These are phyloP conservation scores for Tephrocybe rancida DNA, from an alignment of 768 basidiomycete genomes.

Conservation along the genomic window DNA sequence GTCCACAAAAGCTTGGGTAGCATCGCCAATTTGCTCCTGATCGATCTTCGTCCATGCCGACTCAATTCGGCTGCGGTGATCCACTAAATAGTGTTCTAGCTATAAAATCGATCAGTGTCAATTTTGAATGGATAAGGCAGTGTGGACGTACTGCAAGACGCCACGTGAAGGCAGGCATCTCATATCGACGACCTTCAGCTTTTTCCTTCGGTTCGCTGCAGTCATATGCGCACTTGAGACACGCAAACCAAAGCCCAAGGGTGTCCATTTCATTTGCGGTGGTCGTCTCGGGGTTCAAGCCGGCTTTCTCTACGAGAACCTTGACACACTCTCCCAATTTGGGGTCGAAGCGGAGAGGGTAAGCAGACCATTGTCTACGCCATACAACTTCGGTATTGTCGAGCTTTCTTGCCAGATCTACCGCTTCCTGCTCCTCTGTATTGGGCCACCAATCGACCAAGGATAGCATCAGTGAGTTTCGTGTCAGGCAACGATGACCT, in stretches of 20 bases:
- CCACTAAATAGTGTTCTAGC: slow-evolving; percentile 8
- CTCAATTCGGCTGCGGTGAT: neutral
- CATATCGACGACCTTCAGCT: neutral
- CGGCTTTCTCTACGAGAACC: slow-evolving; percentile 37
- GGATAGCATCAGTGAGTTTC: slow-evolving; percentile 4
- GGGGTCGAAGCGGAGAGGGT: slow-evolving; percentile 31
- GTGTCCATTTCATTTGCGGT: slow-evolving; percentile 24
- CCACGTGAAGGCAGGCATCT: slow-evolving; percentile 17
- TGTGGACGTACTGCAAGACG: slow-evolving; percentile 21
- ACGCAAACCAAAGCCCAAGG: slow-evolving; percentile 17
- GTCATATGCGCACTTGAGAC: slow-evolving; percentile 11
- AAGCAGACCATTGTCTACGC: slow-evolving; percentile 34
- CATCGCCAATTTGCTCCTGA: neutral
- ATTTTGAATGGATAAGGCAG: no score
- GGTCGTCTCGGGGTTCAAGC: slow-evolving; percentile 36
- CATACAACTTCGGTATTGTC: neutral
- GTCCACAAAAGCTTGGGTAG: neutral
- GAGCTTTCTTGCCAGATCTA: slow-evolving; percentile 15
- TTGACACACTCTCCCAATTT: slow-evolving; percentile 30
- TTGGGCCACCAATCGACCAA: no score
- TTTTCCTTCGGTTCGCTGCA: neutral
- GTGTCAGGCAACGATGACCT: slow-evolving; percentile 44
- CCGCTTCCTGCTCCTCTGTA: no score
- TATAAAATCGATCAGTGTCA: no score
- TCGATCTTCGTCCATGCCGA: slow-evolving; percentile 3